phyloP scores from a whole-genome alignment of 2,329 filamentous ascomycete genomes.

The Parascedosporium putredinis region DNA sequence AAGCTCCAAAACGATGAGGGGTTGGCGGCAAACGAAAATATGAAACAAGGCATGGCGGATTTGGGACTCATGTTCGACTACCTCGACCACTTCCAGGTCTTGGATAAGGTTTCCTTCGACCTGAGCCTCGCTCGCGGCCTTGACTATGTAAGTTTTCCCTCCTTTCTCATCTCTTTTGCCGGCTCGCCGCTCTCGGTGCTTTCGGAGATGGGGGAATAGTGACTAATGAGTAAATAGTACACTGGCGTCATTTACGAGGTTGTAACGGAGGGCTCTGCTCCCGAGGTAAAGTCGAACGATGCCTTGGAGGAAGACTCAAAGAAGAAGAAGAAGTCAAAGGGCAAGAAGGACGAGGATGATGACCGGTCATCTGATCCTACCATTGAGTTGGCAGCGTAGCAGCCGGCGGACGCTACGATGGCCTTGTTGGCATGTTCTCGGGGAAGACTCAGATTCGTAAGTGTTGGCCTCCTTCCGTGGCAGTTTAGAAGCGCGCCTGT shows the following conservation, averaged over 20 bases:
- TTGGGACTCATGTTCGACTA: constrained; percentile 75
- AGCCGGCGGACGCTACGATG: constrained; percentile 84
- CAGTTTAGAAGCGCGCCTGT: background rate
- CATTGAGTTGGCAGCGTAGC: constrained; percentile 76
- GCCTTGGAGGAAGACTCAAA: constrained; percentile 26
- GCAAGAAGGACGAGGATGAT: constrained; percentile 38
- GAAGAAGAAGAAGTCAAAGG: constrained; percentile 32
- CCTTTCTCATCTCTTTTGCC: background rate
- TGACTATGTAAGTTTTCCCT: constrained; percentile 32
- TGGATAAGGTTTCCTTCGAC: constrained; percentile 75
- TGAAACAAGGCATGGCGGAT: constrained; percentile 71
- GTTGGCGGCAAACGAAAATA: constrained; percentile 60
- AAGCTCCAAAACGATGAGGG: constrained; percentile 57
- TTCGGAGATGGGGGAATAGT: background rate
- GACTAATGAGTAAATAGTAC: constrained; percentile 50
- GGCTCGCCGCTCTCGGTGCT: background rate
- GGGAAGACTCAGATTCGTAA: constrained; percentile 65
- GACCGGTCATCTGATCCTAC: constrained; percentile 71
- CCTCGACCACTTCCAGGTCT: constrained; percentile 63
- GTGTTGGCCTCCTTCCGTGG: background rate
- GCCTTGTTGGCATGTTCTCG: constrained; percentile 88
- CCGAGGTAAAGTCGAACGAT: constrained; percentile 26
- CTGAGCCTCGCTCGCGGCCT: constrained; percentile 80
- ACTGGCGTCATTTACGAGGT: constrained; percentile 88
- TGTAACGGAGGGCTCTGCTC: constrained; percentile 68